Percentiles rank a stretch among this genome's conserved stretches.
Evolutionary conservation across 176 grass and related monocot species (phyloP).

Genomic region (Carex kokanica): DNA sequence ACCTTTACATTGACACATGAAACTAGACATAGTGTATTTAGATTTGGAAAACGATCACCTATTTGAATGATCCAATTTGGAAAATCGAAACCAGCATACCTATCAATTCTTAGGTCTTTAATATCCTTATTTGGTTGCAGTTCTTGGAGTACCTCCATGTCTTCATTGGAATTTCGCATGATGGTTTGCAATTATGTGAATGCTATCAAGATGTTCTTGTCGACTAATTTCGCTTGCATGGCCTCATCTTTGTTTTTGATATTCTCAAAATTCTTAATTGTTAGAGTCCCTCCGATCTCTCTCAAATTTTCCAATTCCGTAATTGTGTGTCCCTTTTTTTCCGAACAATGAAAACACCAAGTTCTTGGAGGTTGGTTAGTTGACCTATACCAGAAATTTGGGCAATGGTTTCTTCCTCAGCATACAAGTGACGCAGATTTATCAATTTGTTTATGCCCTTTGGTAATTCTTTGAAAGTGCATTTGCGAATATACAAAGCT

Average conservation of each 20-base stretch:
- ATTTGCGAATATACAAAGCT: slow-evolving; percentile 32
- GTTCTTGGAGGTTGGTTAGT: slow-evolving; percentile 31
- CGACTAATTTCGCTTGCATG: background rate
- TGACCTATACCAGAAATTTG: slow-evolving; percentile 1
- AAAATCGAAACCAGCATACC: background rate
- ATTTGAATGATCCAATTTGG: slow-evolving; percentile 21
- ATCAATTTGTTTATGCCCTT: slow-evolving; percentile 19
- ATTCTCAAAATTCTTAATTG: slow-evolving; percentile 18
- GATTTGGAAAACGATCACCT: background rate
- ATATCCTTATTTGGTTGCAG: slow-evolving; percentile 32
- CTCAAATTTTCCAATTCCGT: slow-evolving; percentile 35
- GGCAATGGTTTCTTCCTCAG: background rate
- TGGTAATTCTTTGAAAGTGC: slow-evolving; percentile 7
- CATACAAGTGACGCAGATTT: slow-evolving; percentile 23
- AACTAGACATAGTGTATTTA: background rate
- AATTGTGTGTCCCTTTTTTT: slow-evolving; percentile 21
- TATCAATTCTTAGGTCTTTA: background rate
- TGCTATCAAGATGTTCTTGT: background rate
- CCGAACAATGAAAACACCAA: slow-evolving; percentile 17
- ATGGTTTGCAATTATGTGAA: background rate
- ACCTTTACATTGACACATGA: background rate
- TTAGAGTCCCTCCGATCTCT: slow-evolving; percentile 23
- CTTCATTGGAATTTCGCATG: background rate
- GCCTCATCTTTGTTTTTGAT: slow-evolving; percentile 33
- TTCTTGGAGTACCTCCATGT: slow-evolving; percentile 10